phyloP scores from a whole-genome alignment of 2,329 filamentous ascomycete species.

The Verticillium alfalfae region DNA sequence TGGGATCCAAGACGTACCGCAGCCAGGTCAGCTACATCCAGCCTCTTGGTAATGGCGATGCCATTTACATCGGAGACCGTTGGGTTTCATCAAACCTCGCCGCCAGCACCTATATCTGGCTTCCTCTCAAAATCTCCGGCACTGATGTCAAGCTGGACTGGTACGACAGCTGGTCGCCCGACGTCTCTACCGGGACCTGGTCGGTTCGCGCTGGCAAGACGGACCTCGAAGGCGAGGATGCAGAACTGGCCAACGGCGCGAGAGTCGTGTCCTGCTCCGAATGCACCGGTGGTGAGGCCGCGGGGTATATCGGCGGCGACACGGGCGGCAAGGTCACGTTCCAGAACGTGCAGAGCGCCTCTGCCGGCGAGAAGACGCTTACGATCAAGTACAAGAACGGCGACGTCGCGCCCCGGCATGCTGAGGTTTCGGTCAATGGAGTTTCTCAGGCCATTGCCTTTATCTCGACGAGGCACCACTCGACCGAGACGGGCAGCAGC shows the following conservation, averaged over 20 bases:
- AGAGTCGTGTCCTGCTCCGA: conserved; percentile 37
- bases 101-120: conserved; percentile 59
- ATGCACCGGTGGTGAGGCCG: conserved; percentile 43
- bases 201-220: conserved; percentile 37
- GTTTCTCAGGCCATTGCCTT: conserved; percentile 46
- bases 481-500: conserved; percentile 32
- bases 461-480: conserved; percentile 37
- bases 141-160: conserved; percentile 45
- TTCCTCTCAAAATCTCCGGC: conserved; percentile 50
- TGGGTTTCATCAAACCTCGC: conserved; percentile 58
- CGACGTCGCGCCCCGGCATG: conserved; percentile 45
- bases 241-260: conserved; percentile 37
- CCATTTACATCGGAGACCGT: conserved; percentile 62
- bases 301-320: conserved; percentile 50
- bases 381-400: conserved; percentile 52
- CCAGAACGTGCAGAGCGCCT: conserved; percentile 31
- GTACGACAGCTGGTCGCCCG: conserved; percentile 48
- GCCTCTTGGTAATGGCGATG: conserved; percentile 25
- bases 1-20: conserved; percentile 50
- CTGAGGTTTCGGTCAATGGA: conserved; percentile 51
- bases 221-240: conserved; percentile 45
- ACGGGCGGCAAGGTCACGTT: conserved; percentile 42
- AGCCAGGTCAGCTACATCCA: conserved; percentile 59
- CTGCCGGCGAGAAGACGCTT: conserved; percentile 41
- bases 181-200: conserved; percentile 37